A percentile compares a stretch with the other conserved stretches of the same genome.
These are phyloP conservation scores for Gaillardinia entomophila DNA, from an alignment of 805 yeast genomes.

Conservation along the genomic window DNA sequence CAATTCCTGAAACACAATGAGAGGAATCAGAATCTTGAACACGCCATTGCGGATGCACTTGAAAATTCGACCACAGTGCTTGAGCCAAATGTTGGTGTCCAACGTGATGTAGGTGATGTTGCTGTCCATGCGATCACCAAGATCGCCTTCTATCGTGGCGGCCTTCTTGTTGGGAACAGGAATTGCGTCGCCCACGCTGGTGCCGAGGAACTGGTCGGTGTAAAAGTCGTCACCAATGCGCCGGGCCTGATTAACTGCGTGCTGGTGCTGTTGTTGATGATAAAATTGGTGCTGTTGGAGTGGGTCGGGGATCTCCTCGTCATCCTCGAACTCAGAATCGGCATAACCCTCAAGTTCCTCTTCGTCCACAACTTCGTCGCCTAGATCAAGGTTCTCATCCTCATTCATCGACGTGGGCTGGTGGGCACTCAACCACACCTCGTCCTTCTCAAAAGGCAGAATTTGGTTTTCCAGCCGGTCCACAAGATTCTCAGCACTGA, in stretches of 20 bases:
- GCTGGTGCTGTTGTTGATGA: slow-evolving; percentile 15
- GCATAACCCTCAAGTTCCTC: slow-evolving; percentile 17
- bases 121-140: slow-evolving; percentile 55
- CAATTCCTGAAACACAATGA: slow-evolving; percentile 74
- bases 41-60: slow-evolving; percentile 60
- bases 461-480: slow-evolving; percentile 8
- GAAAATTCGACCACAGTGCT: slow-evolving; percentile 71
- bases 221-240: slow-evolving; percentile 16
- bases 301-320: slow-evolving; percentile 14
- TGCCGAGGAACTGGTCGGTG: slow-evolving; percentile 14
- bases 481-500: slow-evolving; percentile 25
- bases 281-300: slow-evolving; percentile 9
- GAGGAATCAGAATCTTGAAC: slow-evolving; percentile 58
- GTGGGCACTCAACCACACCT: slow-evolving; percentile 17
- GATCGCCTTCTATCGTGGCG: slow-evolving; percentile 36
- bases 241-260: slow-evolving; percentile 1
- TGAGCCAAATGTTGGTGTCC: slow-evolving; percentile 77
- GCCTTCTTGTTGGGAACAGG: slow-evolving; percentile 13
- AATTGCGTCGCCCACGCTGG: too few species aligned
- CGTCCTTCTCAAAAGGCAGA: slow-evolving; percentile 20
- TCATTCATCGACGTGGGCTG: too few species aligned
- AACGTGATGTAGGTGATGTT: slow-evolving; percentile 53
- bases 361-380: slow-evolving; percentile 15
- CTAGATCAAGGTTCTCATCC: slow-evolving; percentile 12
- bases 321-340: slow-evolving; percentile 28